phyloP scores from a whole-genome alignment of 176 grass and related monocot genomes.

The Triticum monococcum region DNA sequence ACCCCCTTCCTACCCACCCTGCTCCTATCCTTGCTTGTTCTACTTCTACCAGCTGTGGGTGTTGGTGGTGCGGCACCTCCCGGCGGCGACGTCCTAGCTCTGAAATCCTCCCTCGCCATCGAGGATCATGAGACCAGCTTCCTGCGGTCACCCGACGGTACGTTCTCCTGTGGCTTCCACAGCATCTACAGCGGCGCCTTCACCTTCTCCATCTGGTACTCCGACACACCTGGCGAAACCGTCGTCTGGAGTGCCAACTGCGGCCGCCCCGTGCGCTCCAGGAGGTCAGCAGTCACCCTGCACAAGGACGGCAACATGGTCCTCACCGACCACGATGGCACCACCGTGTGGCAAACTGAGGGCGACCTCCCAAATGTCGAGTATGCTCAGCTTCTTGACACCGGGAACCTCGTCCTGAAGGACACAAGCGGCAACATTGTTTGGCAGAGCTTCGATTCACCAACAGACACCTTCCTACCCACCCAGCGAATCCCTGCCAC shows the following conservation, averaged over 20 bases:
- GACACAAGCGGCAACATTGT: slow-evolving; percentile 12
- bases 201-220: slow-evolving; percentile 49
- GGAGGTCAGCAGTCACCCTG: slow-evolving; percentile 28
- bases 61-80: background rate
- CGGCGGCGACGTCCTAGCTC: background rate
- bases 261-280: slow-evolving; percentile 30
- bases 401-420: slow-evolving; percentile 42
- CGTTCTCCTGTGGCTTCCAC: slow-evolving; percentile 42
- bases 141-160: slow-evolving; percentile 26
- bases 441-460: slow-evolving; percentile 49
- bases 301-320: slow-evolving; percentile 32
- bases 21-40: slow-evolving; percentile 9
- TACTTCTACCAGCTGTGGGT: background rate
- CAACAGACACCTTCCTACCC: slow-evolving; percentile 37
- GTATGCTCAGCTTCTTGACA: slow-evolving; percentile 28
- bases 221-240: background rate
- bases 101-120: background rate
- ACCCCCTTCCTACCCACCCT: background rate
- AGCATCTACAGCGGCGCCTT: slow-evolving; percentile 19
- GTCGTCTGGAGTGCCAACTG: slow-evolving; percentile 42
- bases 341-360: slow-evolving; percentile 23
- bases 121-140: slow-evolving; percentile 25
- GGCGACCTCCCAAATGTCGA: background rate
- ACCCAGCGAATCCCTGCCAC: background rate
- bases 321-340: slow-evolving; percentile 42